Conservation (phyloP, 2,329 filamentous ascomycete species). For the Helicocarpus griseus region DNA sequence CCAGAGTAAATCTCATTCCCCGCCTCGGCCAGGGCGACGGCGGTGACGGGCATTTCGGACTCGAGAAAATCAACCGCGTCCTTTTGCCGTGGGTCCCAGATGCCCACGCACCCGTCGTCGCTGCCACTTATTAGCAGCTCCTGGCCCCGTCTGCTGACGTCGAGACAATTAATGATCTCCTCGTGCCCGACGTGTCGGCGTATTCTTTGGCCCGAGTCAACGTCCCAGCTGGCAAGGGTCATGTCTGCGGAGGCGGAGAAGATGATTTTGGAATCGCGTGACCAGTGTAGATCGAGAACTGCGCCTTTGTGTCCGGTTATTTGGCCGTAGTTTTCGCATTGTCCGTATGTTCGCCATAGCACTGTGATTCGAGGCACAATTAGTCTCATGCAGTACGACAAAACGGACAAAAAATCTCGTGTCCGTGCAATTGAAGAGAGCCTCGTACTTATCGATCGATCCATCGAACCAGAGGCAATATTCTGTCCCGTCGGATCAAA, state of each 20-base stretch:
- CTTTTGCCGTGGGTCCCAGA: slow-evolving; percentile 93
- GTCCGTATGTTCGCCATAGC: slow-evolving; percentile 85
- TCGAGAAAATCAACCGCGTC: slow-evolving; percentile 78
- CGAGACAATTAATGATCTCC: slow-evolving; percentile 87
- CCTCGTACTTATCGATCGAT: slow-evolving; percentile 70
- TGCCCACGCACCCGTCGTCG: slow-evolving; percentile 85
- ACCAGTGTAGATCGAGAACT: slow-evolving; percentile 90
- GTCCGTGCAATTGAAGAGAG: neutral
- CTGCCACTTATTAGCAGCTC: slow-evolving; percentile 84
- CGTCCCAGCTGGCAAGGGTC: slow-evolving; percentile 88
- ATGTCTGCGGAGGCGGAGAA: slow-evolving; percentile 92
- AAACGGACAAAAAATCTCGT: neutral
- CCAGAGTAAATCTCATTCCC: slow-evolving; percentile 93
- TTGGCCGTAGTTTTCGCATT: slow-evolving; percentile 88
- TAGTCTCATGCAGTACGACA: neutral
- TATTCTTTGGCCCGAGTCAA: slow-evolving; percentile 85
- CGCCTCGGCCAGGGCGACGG: slow-evolving; percentile 81
- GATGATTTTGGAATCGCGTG: slow-evolving; percentile 79
- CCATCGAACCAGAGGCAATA: slow-evolving; percentile 93
- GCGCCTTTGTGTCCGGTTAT: slow-evolving; percentile 86
- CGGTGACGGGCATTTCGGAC: slow-evolving; percentile 86
- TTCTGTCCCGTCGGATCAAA: slow-evolving; percentile 83
- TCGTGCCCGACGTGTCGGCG: slow-evolving; percentile 87
- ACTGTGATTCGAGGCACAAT: slow-evolving; percentile 42
- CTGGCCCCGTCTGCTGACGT: slow-evolving; percentile 80